These are phyloP conservation scores for Trichophyton simii DNA, from an alignment of 2,329 filamentous ascomycete genomes.

Conservation along the genomic window DNA sequence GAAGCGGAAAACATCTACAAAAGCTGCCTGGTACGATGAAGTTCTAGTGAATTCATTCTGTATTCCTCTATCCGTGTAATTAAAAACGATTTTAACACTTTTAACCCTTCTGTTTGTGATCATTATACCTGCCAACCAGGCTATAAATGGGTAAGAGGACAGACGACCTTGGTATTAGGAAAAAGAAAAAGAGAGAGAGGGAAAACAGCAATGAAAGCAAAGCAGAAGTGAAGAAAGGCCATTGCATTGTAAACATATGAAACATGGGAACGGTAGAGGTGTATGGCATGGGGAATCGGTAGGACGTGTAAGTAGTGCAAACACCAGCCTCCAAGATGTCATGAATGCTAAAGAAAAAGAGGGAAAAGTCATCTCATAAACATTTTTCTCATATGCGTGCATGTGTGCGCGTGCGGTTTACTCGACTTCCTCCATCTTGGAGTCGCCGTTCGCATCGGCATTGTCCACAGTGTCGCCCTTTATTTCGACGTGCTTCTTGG, in stretches of 20 bases:
- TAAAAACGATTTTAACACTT: neutral
- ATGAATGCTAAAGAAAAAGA: slow-evolving; percentile 4
- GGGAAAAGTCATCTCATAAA: slow-evolving; percentile 1
- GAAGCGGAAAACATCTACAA: neutral
- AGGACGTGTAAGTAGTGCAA: neutral
- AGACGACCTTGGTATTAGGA: neutral
- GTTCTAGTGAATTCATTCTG: slow-evolving; percentile 1
- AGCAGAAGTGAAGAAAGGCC: neutral
- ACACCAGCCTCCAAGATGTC: slow-evolving; percentile 2
- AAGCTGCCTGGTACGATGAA: neutral
- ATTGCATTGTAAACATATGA: neutral
- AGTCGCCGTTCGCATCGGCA: slow-evolving; percentile 38
- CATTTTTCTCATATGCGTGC: slow-evolving; percentile 1
- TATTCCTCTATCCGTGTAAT: slow-evolving; percentile 3
- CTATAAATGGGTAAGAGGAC: neutral
- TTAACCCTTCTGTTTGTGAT: neutral
- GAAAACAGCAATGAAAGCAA: neutral
- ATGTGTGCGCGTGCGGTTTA: slow-evolving; percentile 1
- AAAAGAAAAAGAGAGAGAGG: neutral
- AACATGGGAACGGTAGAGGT: neutral
- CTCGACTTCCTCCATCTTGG: slow-evolving; percentile 12
- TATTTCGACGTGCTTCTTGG: slow-evolving; percentile 50
- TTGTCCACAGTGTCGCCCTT: slow-evolving; percentile 71
- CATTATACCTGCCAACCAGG: neutral
- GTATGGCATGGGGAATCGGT: neutral